A percentile compares a stretch with the other conserved stretches of the same genome.
Evolutionary conservation across 2,329 filamentous ascomycete species (phyloP).

Genomic region (Epichloe bromicola): DNA sequence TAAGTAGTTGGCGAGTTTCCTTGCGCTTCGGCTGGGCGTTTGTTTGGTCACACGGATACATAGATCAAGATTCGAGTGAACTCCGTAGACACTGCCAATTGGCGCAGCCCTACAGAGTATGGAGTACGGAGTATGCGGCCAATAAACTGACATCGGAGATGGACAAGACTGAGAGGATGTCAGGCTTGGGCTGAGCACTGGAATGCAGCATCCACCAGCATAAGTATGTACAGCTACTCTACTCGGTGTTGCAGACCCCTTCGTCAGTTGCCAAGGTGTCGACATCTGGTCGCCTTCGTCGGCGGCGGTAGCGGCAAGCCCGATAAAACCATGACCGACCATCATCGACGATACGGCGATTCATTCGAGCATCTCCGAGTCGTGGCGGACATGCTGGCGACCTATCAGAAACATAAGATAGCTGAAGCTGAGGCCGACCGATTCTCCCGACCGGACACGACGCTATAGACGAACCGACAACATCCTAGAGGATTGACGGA

Average conservation of each 20-base stretch:
- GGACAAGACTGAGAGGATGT: not conserved
- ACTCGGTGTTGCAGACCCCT: not conserved
- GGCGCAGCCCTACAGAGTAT: too few relatives aligned
- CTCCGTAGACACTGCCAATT: too few relatives aligned
- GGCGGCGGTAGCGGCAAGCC: not conserved
- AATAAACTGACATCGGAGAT: not conserved
- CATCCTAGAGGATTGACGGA: too few relatives aligned
- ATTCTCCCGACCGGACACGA: not conserved
- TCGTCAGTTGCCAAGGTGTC: too few relatives aligned
- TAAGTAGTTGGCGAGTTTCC: not conserved
- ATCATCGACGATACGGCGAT: not conserved
- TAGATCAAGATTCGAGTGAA: too few relatives aligned
- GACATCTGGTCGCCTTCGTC: not conserved
- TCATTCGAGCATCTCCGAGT: not conserved
- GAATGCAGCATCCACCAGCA: not conserved
- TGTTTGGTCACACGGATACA: too few relatives aligned
- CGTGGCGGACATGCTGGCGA: not conserved
- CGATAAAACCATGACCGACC: not conserved
- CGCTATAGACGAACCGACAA: not conserved
- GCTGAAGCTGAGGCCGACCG: not conserved
- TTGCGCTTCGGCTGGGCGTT: too few relatives aligned
- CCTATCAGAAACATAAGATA: not conserved
- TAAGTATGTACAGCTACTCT: not conserved
- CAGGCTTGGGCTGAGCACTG: not conserved
- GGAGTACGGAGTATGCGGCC: too few relatives aligned